Conservation (phyloP, 345 rosid species). For the Kandelia obovata region DNA sequence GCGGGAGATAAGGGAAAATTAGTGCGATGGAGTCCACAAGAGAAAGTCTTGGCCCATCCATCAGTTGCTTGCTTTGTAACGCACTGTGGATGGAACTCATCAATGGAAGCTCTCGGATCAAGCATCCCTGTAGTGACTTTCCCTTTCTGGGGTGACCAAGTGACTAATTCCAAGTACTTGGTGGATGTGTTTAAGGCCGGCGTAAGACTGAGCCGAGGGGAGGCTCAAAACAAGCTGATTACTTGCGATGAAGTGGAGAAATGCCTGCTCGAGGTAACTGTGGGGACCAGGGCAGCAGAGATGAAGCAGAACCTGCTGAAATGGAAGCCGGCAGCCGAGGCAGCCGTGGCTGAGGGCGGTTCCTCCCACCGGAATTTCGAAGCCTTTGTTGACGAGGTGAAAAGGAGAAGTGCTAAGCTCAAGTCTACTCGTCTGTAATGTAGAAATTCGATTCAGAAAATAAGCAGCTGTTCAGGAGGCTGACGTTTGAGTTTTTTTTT, state of each 20-base stretch:
- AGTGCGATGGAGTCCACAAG: conserved; percentile 78
- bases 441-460: no score
- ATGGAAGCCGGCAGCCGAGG: conserved; percentile 67
- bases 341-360: conserved; percentile 66
- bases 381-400: conserved; percentile 59
- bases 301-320: conserved; percentile 53
- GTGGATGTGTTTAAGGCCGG: conserved; percentile 61
- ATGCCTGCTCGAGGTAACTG: conserved; percentile 49
- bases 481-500: no score
- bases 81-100: conserved; percentile 93
- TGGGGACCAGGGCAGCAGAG: conserved; percentile 50
- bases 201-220: conserved; percentile 63
- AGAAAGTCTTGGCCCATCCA: conserved; percentile 63
- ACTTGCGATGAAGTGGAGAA: conserved; percentile 61
- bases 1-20: conserved; percentile 50
- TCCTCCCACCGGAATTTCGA: conserved; percentile 59
- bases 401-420: conserved; percentile 17
- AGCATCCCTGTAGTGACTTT: conserved; percentile 64
- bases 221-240: conserved; percentile 47
- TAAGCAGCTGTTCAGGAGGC: no score
- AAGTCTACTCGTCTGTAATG: conserved; percentile 6
- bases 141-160: conserved; percentile 89
- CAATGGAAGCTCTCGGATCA: conserved; percentile 61
- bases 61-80: conserved; percentile 63
- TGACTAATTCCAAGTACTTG: conserved; percentile 62